Evolutionary conservation across 352 stramenopile species (phyloP), one percentile per base, ranked within the genome.

Genomic region (Phytophthora agathidicida): DNA sequence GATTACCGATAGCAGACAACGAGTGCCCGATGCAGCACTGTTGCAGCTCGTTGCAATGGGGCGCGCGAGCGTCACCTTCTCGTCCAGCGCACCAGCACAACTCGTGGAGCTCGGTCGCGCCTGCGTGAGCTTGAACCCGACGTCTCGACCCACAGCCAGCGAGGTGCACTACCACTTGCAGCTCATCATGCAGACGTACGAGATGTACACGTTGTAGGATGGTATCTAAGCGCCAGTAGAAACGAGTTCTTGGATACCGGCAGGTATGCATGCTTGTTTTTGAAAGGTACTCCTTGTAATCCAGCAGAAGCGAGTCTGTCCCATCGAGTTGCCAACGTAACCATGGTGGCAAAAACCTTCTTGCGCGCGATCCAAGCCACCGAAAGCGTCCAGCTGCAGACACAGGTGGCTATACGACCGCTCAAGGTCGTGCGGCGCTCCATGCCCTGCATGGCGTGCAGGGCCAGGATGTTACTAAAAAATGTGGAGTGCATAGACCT

Each of bases 81-180:
- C 60, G 8, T 7, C 11, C 3, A 52, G 24, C 28, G 47, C 55
- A 10, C 47, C 67, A 10, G 1, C 16, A 27, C 20, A 31, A 6
- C 33, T 72, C 22, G 28, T 59, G 1, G 24, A 64, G 3, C 50
- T 72, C n/a, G 56, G 62, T 17, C 56, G 45, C 26, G 36, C 49
- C 17, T 71, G 66, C 22, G 48, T 68, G 42, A 52, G 42, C 7
- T 39, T 65, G 7, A 48, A 75, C 39, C 57, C 56, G n/a, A 35
- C 13, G 9, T 16, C 27, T 19, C 48, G 62, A 9, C 67, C 67
- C 5, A 62, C 45, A 4, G 61, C 66, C 24, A 56, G 58, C 4
- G 61, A 69, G 38, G 49, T 72, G 45, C 48, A 64, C 22, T 73
- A 70, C 31, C 56, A 49, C 11, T 27, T 73, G 24, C 67, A 68